Evolutionary conservation across 345 rosid species (phyloP).

Genomic region (Eucalyptus caleyi): DNA sequence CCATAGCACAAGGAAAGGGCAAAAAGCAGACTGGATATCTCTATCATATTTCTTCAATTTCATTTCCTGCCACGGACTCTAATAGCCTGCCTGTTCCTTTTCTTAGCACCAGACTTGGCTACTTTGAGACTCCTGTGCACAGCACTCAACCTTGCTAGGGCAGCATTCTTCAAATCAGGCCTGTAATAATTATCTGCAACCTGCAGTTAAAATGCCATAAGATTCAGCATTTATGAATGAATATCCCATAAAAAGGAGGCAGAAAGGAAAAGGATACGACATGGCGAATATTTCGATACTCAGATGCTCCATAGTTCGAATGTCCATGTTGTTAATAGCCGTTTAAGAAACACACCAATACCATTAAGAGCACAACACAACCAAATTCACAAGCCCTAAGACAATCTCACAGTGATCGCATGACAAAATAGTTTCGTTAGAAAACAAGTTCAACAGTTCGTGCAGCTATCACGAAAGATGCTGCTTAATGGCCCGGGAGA

Average conservation of each 20-base stretch:
- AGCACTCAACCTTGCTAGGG: slow-evolving; percentile 77
- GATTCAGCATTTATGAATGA: background rate
- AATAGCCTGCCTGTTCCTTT: slow-evolving; percentile 64
- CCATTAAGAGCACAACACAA: background rate
- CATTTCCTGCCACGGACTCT: slow-evolving; percentile 3
- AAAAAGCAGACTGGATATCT: background rate
- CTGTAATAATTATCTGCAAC: slow-evolving; percentile 73
- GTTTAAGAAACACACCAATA: background rate
- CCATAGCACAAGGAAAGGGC: background rate
- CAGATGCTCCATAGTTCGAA: background rate
- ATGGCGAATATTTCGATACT: background rate
- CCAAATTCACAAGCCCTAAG: background rate
- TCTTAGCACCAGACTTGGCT: slow-evolving; percentile 79
- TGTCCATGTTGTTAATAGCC: background rate
- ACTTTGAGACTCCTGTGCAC: slow-evolving; percentile 67
- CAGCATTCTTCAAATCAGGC: slow-evolving; percentile 75
- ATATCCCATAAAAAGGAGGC: background rate
- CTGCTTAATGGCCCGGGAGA: background rate
- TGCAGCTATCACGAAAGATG: background rate
- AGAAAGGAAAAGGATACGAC: background rate
- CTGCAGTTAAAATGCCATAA: slow-evolving; percentile 8
- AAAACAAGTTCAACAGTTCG: background rate
- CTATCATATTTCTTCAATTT: background rate
- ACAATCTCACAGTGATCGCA: background rate
- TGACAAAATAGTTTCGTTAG: background rate